Conservation (phyloP, 768 basidiomycete species). For the Suillus brevipes region DNA sequence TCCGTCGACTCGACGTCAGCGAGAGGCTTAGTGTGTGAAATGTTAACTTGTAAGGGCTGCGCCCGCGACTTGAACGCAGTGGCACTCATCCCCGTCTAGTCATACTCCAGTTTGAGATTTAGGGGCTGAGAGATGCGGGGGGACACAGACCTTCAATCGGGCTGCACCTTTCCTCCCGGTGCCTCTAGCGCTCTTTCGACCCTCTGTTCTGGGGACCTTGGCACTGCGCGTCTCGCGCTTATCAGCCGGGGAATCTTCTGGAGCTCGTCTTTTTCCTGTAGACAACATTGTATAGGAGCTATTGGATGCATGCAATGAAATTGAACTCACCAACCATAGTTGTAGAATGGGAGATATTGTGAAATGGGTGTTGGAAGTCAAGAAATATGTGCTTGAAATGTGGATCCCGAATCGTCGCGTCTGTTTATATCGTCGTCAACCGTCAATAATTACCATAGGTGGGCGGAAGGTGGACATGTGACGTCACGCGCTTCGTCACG, state of each 20-base stretch:
- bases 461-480: constrained; percentile 22
- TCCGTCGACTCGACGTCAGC: constrained; percentile 43
- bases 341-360: background rate
- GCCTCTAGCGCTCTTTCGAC: constrained; percentile 30
- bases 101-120: constrained; percentile 1
- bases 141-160: constrained; percentile 44
- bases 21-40: constrained; percentile 65
- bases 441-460: constrained; percentile 20
- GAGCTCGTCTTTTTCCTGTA: constrained; percentile 47
- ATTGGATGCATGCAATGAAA: constrained; percentile 14
- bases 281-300: constrained; percentile 4
- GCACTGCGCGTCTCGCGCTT: constrained; percentile 45
- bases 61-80: constrained; percentile 64
- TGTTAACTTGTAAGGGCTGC: constrained; percentile 63
- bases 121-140: constrained; percentile 4
- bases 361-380: constrained; percentile 10
- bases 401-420: constrained; percentile 1
- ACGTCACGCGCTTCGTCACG: constrained; percentile 36
- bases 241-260: constrained; percentile 35
- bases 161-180: constrained; percentile 40
- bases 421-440: constrained; percentile 20
- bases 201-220: constrained; percentile 52
- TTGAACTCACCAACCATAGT: constrained; percentile 32
- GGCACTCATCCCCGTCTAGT: constrained; percentile 46
- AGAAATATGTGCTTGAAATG: background rate